Evolutionary conservation across 345 rosid species (phyloP).

Genomic region (Atalantia buxifolia): DNA sequence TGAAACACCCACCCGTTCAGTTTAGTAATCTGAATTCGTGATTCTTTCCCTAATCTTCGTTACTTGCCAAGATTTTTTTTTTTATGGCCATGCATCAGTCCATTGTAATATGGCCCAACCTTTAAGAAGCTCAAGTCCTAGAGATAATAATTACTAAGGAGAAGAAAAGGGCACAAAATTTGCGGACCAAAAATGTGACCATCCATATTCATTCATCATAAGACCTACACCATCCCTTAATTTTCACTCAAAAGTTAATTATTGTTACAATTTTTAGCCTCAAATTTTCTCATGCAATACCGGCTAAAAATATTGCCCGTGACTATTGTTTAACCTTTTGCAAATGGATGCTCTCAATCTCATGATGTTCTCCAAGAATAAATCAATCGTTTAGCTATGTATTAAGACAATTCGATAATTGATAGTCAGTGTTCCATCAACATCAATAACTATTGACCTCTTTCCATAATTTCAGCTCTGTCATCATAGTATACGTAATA

Average conservation of each 20-base stretch:
- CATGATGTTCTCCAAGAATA: neutral
- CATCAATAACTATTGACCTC: neutral
- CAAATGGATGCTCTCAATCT: neutral
- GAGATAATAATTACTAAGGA: neutral
- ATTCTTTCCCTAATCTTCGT: no score
- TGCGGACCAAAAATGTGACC: no score
- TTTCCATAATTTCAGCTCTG: neutral
- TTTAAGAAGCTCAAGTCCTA: neutral
- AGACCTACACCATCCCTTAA: neutral
- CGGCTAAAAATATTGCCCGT: neutral
- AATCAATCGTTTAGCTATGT: neutral
- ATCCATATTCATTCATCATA: neutral
- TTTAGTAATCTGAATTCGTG: no score
- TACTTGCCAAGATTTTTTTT: no score
- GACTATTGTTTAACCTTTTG: neutral
- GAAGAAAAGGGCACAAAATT: neutral
- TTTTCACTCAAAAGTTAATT: neutral
- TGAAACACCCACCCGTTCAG: no score
- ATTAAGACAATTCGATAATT: neutral
- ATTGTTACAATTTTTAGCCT: neutral
- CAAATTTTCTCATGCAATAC: neutral
- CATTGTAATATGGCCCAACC: neutral
- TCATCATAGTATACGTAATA: neutral
- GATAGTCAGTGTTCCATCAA: neutral
- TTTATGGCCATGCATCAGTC: neutral